Conservation (phyloP, 2,329 filamentous ascomycete genomes). For the Xylariaceae sp. region DNA sequence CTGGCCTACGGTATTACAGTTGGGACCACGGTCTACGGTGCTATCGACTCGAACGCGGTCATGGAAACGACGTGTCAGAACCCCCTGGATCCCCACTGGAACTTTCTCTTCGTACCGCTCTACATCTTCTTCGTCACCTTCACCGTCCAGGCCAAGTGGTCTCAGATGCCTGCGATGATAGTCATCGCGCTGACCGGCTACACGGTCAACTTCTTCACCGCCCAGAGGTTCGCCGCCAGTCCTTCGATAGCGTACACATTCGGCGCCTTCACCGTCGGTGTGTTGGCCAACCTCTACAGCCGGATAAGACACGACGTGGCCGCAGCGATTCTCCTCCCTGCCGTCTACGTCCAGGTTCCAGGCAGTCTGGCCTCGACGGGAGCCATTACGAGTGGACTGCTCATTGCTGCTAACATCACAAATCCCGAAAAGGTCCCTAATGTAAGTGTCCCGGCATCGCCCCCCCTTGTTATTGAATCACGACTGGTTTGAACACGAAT, state of each 20-base stretch:
- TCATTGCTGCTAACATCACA: conserved; percentile 47
- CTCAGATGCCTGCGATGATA: conserved; percentile 71
- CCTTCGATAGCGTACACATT: conserved; percentile 73
- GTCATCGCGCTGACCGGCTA: conserved; percentile 69
- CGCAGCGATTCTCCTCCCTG: conserved; percentile 78
- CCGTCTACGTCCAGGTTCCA: conserved; percentile 70
- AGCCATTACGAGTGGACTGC: conserved; percentile 53
- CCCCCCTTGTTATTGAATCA: background rate
- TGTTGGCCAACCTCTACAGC: conserved; percentile 71
- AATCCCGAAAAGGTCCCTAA: conserved; percentile 36
- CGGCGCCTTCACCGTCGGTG: conserved; percentile 69
- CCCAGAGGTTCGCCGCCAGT: conserved; percentile 60
- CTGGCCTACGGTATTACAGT: conserved; percentile 67
- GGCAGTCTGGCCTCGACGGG: conserved; percentile 57
- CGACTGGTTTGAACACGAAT: background rate
- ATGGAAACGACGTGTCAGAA: conserved; percentile 39
- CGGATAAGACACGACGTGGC: conserved; percentile 63
- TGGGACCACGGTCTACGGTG: conserved; percentile 47
- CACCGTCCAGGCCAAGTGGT: conserved; percentile 78
- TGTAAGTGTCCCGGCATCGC: conserved; percentile 11
- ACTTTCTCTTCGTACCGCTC: conserved; percentile 61
- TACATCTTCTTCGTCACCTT: conserved; percentile 67
- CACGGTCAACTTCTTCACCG: conserved; percentile 68
- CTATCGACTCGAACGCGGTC: conserved; percentile 40
- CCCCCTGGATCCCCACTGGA: conserved; percentile 42